Base-by-base conservation (phyloP, 2,329 filamentous ascomycete species). In the Dactylonectria macrodidyma region DNA sequence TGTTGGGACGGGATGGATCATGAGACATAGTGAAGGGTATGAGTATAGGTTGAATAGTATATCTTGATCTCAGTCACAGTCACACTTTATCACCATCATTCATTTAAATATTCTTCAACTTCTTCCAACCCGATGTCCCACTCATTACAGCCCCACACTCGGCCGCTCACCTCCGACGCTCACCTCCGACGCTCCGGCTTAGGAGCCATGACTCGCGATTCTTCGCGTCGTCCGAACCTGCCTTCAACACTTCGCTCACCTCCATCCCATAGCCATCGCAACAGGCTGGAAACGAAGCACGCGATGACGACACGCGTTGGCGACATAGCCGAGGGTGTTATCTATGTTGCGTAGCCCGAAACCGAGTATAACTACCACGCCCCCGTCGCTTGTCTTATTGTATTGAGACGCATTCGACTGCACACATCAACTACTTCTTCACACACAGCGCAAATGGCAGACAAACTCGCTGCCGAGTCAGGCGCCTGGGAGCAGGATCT, bases 1-100 rank as follows among this genome's bases (percentile, higher is more conserved):
- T 65, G 14, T 80, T 81, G 7, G 78, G 78, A 4, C 66, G 62
- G 9, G 65, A 52, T 0, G 72, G 56, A 57, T 71, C 66, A 12
- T 62, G 62, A 1, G 70, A 74, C 72, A 72, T 68, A 16, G 67
- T 24, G 22, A 3, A 3, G 11, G 9, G n/a, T 30, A 3, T 30
- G n/a, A 10, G 3, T 3, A 8, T n/a, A 44, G 41, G 5, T 44
- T 14, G 16, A 44, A n/a, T n/a, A n/a, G 41, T 7, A 50, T 30
- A 9, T 48, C 22, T 24, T 26, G 19, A 19, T 12, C n/a, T 50
- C 14, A 44, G 16, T 48, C 38, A 2, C 24, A 33, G 22, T 50
- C 30, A n/a, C 5, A 19, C 12, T 38, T 62, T 62, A 56, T 30
- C 4, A 3, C 24, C 41, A 33, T 50, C 30, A n/a, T 6, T n/a